Base-by-base conservation (phyloP, 2,329 filamentous ascomycete species). In the Hansfordia pulvinata region DNA sequence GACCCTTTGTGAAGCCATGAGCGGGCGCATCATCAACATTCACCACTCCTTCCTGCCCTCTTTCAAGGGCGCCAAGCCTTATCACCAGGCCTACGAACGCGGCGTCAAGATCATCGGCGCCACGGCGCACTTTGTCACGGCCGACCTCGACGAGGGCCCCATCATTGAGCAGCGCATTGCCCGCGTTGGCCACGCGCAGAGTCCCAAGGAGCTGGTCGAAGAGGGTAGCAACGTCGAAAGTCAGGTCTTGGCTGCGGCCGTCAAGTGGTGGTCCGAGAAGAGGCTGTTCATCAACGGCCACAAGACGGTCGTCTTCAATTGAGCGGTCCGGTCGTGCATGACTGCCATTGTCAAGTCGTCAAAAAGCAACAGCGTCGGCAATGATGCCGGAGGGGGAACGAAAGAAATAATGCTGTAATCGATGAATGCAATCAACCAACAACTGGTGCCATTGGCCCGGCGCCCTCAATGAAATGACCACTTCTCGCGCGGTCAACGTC, bases 101-200 rank as follows among this genome's bases (percentile, higher is more conserved):
- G 82, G 82, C 33, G 82, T 90, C 38, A 90, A 90, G 67, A 88
- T 90, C 40, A 85, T 86, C 30, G 82, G 82, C 32, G 82, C 82
- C 14, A 85, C 80, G 3, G 82, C 82, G 5, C 82, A 90, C 55
- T 88, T 88, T 41, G 82, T 88, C 37, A 90, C 82, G 2, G 79
- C 77, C 16, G 81, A 88, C 51, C 54, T 90, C 34, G 82, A 90
- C 44, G 82, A 90, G 58, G 82, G 82, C 2, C 82, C 82, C 8
- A 90, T 90, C 40, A 90, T 90, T 40, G 82, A 88, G 65, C 82
- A 90, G 65, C 67, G 80, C 29, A 74, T 88, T 28, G 67, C 75
- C 5, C 60, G 81, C 10, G 81, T 88, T 15, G 76, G 83, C 47
- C 82, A 90, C 53, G 67, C 62, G 38, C 70, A 85, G 69, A 76